A percentile compares a stretch with the other conserved stretches of the same genome.
These are phyloP conservation scores for Leishmania tarentolae DNA, from an alignment of 208 protist species.

Conservation along the genomic window DNA sequence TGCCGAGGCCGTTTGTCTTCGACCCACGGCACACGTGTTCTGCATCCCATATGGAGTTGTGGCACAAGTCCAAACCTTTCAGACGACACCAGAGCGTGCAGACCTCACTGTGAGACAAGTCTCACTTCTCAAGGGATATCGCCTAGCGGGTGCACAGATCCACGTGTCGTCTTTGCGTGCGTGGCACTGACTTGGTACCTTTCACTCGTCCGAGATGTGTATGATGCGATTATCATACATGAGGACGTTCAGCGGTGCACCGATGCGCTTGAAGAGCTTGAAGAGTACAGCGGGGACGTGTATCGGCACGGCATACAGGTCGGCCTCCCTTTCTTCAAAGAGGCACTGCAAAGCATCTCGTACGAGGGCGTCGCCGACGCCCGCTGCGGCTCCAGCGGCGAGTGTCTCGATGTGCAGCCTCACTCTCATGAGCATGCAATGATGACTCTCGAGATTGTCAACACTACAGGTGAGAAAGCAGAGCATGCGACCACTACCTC, in stretches of 20 bases:
- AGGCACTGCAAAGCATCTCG: constrained; percentile 3
- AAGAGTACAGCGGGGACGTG: constrained; percentile 33
- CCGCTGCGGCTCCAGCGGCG: not conserved
- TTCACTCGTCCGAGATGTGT: constrained; percentile 43
- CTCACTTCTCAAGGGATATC: constrained; percentile 19
- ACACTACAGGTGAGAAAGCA: not conserved
- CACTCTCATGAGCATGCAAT: not conserved
- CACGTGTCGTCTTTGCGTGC: constrained; percentile 33
- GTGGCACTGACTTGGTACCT: constrained; percentile 70
- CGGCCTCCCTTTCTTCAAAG: constrained; percentile 18
- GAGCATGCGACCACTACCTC: not conserved
- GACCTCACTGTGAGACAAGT: constrained; percentile 12
- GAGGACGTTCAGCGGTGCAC: constrained; percentile 55
- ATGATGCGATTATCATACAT: constrained; percentile 44
- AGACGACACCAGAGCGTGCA: constrained; percentile 9
- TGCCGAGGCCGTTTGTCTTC: not conserved
- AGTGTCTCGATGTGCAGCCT: not conserved
- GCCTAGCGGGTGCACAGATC: constrained; percentile 28
- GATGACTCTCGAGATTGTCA: constrained; percentile 12
- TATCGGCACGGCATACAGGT: constrained; percentile 39
- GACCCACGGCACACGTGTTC: not conserved
- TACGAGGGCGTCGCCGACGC: not conserved
- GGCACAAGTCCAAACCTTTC: constrained; percentile 13
- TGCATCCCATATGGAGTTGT: constrained; percentile 2
- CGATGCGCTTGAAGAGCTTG: constrained; percentile 46